Conservation (phyloP, 495 filamentous ascomycete species). For the Aspergillus egyptiacus region DNA sequence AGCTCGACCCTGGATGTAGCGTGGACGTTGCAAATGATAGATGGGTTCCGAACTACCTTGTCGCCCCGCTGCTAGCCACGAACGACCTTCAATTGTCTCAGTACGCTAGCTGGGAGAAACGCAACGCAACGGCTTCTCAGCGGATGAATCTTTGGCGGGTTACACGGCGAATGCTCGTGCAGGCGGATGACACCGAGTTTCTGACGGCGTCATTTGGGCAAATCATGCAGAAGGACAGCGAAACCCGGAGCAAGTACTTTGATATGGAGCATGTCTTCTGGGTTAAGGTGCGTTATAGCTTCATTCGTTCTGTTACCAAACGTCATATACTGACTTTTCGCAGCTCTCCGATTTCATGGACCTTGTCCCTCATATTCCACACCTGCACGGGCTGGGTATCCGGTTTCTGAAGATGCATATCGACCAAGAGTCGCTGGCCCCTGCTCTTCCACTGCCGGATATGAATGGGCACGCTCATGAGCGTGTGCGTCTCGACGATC, state of each 20-base stretch:
- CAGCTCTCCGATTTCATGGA: constrained; percentile 70
- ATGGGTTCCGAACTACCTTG: constrained; percentile 74
- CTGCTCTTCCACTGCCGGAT: constrained; percentile 17
- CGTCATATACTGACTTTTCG: constrained; percentile 20
- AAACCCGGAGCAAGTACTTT: constrained; percentile 48
- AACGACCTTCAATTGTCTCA: constrained; percentile 68
- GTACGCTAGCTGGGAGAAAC: constrained; percentile 65
- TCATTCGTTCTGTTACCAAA: neutral
- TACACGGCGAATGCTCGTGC: constrained; percentile 44
- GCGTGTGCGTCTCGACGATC: constrained; percentile 17
- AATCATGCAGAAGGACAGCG: constrained; percentile 41
- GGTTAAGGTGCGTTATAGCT: constrained; percentile 54
- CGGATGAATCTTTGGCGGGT: constrained; percentile 49
- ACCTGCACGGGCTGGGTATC: constrained; percentile 58
- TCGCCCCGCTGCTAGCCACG: constrained; percentile 66
- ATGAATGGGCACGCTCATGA: constrained; percentile 31
- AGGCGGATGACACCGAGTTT: constrained; percentile 38
- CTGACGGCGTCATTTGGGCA: constrained; percentile 35
- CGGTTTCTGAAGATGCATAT: constrained; percentile 45
- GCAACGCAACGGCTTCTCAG: constrained; percentile 41
- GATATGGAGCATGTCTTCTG: constrained; percentile 64
- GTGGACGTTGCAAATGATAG: constrained; percentile 48
- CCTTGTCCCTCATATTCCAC: constrained; percentile 62
- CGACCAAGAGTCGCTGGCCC: constrained; percentile 33
- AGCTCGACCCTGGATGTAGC: constrained; percentile 41